Conservation (phyloP, 169 alveolate genomes). For the Eimeria acervulina region DNA sequence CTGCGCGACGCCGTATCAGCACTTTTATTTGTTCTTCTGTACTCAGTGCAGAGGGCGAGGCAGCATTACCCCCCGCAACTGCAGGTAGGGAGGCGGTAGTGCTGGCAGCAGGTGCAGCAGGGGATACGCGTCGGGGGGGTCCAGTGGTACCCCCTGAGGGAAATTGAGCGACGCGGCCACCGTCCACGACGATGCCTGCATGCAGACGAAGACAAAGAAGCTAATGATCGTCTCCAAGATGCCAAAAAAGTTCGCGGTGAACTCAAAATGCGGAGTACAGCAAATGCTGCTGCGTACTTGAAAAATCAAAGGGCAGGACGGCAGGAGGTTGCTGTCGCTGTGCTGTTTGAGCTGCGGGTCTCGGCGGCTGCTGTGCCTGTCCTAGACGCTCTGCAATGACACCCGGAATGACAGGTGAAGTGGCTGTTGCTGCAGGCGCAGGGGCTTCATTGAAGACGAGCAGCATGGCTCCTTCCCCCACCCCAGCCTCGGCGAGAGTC, state of each 20-base stretch:
- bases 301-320: constrained; percentile 39
- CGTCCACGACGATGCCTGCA: constrained; percentile 65
- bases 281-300: constrained; percentile 4
- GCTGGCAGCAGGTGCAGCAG: constrained; percentile 10
- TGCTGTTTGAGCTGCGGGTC: background rate
- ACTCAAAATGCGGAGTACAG: background rate
- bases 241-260: background rate
- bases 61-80: background rate
- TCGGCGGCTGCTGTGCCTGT: constrained; percentile 13
- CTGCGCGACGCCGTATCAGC: constrained; percentile 61
- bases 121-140: background rate
- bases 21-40: background rate
- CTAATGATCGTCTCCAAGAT: background rate
- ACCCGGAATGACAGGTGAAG: constrained; percentile 6
- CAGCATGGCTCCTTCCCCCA: constrained; percentile 76
- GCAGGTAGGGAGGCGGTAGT: background rate
- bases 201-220: background rate
- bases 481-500: constrained; percentile 70
- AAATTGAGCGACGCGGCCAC: constrained; percentile 59
- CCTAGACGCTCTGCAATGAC: background rate
- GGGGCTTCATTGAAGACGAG: constrained; percentile 46
- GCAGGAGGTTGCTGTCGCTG: constrained; percentile 19
- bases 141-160: constrained; percentile 2
- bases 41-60: background rate
- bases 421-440: constrained; percentile 39